Percentiles rank a stretch among this genome's conserved stretches.
These are phyloP conservation scores for Rhodotorula sp. DNA, from an alignment of 1,284 basidiomycete genomes.

Conservation along the genomic window DNA sequence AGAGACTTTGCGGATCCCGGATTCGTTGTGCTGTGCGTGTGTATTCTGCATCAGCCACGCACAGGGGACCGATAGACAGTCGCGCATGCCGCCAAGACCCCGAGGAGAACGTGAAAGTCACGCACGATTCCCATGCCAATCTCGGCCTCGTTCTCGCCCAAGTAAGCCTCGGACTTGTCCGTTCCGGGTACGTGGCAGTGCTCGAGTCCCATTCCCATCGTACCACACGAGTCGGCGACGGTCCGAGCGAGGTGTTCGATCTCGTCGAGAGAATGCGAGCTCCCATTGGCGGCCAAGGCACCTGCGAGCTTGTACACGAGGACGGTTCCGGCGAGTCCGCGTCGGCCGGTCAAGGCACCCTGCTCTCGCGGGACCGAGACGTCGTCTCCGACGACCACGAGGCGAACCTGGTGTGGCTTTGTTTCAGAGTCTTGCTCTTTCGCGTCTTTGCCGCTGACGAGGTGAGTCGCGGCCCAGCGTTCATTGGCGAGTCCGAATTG, in stretches of 20 bases:
- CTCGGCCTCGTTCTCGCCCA: constrained; percentile 69
- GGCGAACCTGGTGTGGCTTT: constrained; percentile 55
- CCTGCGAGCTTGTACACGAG: constrained; percentile 90
- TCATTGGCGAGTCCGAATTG: constrained; percentile 92
- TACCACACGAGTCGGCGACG: constrained; percentile 64
- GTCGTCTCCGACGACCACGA: constrained; percentile 83
- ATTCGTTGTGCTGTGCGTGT: constrained; percentile 79
- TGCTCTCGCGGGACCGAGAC: constrained; percentile 69
- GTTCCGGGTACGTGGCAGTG: constrained; percentile 89
- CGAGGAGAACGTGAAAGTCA: not conserved
- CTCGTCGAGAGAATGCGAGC: constrained; percentile 59
- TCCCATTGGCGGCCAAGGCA: constrained; percentile 52
- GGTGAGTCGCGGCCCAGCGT: constrained; percentile 69
- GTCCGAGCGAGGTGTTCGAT: constrained; percentile 69
- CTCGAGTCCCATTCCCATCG: constrained; percentile 85
- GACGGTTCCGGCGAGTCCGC: constrained; percentile 68
- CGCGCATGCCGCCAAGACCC: no score
- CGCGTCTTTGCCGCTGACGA: constrained; percentile 48
- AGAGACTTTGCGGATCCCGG: constrained; percentile 68
- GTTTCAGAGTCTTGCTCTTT: constrained; percentile 52
- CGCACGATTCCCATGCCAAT: constrained; percentile 61
- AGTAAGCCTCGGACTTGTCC: constrained; percentile 59
- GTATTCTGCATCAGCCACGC: not conserved
- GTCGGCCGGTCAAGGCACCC: constrained; percentile 74
- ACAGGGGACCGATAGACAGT: not conserved